Percentiles rank a stretch among this genome's conserved stretches.
phyloP scores from a whole-genome alignment of 768 basidiomycete genomes.

The Tricholoma matsutake region DNA sequence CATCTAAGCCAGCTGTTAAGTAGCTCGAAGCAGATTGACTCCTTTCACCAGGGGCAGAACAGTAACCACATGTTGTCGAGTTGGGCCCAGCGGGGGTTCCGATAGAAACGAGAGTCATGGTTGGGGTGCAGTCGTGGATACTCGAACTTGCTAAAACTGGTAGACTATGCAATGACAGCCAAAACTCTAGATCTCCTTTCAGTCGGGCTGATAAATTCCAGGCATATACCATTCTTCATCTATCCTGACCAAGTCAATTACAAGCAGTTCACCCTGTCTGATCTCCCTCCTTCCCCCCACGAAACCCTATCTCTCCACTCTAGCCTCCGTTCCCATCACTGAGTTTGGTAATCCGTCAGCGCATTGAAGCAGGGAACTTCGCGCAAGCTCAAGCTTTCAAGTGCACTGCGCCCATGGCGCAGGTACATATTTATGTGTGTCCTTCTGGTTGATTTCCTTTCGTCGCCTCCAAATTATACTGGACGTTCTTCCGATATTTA shows the following conservation, averaged over 20 bases:
- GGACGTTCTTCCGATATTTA: constrained; percentile 91
- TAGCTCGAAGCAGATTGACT: constrained; percentile 39
- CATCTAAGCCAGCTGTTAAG: constrained; percentile 46
- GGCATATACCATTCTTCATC: too few species aligned
- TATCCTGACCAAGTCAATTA: too few species aligned
- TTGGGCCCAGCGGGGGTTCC: constrained; percentile 33
- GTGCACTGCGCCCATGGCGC: background rate
- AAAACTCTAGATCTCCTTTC: too few species aligned
- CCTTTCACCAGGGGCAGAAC: constrained; percentile 51
- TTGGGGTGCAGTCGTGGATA: too few species aligned
- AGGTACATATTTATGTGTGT: background rate
- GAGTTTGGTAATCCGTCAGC: background rate
- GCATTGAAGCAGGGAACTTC: background rate
- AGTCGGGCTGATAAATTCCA: too few species aligned
- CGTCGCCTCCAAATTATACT: constrained; percentile 84
- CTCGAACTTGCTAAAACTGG: too few species aligned
- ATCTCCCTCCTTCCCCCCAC: too few species aligned
- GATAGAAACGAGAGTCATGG: constrained; percentile 27
- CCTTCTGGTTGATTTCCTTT: constrained; percentile 32
- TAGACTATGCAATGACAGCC: too few species aligned
- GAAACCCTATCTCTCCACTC: too few species aligned
- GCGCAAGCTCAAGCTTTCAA: background rate
- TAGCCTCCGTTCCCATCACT: too few species aligned
- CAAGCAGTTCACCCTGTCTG: too few species aligned
- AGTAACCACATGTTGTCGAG: constrained; percentile 64